A percentile compares a stretch with the other conserved stretches of the same genome.
These are phyloP conservation scores for Penicillium pancosmium DNA, from an alignment of 495 filamentous ascomycete species.

Conservation along the genomic window DNA sequence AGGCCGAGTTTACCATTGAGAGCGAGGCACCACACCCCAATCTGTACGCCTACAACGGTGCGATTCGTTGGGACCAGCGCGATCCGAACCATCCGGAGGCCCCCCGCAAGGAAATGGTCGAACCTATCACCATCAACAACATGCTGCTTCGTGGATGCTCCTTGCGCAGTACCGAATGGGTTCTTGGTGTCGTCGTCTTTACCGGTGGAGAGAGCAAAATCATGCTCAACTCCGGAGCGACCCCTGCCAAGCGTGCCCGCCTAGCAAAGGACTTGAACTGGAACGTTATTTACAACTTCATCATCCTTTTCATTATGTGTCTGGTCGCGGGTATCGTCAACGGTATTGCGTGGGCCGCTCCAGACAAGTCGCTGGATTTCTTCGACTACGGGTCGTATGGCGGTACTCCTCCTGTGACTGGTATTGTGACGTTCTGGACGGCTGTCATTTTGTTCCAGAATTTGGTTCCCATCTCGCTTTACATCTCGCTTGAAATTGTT, in stretches of 20 bases:
- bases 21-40: constrained; percentile 92
- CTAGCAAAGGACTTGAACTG: constrained; percentile 93
- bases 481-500: constrained; percentile 96
- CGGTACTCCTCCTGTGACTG: constrained; percentile 73
- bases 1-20: constrained; percentile 82
- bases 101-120: constrained; percentile 75
- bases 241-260: constrained; percentile 90
- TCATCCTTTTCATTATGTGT: constrained; percentile 89
- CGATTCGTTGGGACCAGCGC: constrained; percentile 81
- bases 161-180: constrained; percentile 95
- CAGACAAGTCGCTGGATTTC: constrained; percentile 71
- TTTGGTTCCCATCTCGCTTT: constrained; percentile 96
- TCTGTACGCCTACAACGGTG: constrained; percentile 89
- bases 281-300: constrained; percentile 97
- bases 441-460: constrained; percentile 96
- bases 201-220: constrained; percentile 98
- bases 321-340: constrained; percentile 82
- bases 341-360: constrained; percentile 77
- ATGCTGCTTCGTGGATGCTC: constrained; percentile 90
- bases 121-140: constrained; percentile 94
- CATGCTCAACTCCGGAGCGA: constrained; percentile 98
- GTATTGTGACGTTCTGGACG: constrained; percentile 95
- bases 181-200: constrained; percentile 92
- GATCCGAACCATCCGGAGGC: constrained; percentile 61
- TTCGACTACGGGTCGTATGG: constrained; percentile 91